Conservation (phyloP, 108 stramenopile species). For the Nitzschia sp. region DNA sequence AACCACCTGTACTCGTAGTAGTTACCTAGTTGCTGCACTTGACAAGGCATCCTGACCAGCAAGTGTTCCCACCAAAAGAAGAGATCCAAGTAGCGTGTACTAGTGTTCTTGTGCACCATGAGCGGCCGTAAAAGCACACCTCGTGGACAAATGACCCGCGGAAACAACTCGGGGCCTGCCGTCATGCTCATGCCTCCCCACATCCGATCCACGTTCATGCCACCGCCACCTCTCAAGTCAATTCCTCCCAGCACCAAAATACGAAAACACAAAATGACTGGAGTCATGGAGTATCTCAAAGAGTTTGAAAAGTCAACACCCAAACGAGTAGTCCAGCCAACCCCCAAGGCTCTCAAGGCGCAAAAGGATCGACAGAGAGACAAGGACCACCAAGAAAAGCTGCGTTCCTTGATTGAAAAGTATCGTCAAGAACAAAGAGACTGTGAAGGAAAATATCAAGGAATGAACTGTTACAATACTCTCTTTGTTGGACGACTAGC, state of each 20-base stretch:
- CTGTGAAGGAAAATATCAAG: constrained; percentile 63
- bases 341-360: constrained; percentile 50
- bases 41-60: too few species aligned
- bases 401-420: constrained; percentile 54
- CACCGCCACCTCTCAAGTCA: constrained; percentile 74
- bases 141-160: constrained; percentile 77
- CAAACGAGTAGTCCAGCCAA: constrained; percentile 55
- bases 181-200: constrained; percentile 90
- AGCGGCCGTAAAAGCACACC: constrained; percentile 61
- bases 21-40: too few species aligned
- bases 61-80: too few species aligned
- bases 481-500: constrained; percentile 92
- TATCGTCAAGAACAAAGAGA: constrained; percentile 70
- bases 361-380: constrained; percentile 28
- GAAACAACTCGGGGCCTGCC: constrained; percentile 72
- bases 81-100: too few species aligned
- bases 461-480: constrained; percentile 94
- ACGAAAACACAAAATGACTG: constrained; percentile 50
- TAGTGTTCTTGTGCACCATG: constrained; percentile 14
- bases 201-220: constrained; percentile 86
- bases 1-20: too few species aligned
- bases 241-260: constrained; percentile 55
- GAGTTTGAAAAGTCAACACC: constrained; percentile 63
- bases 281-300: constrained; percentile 52
- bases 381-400: constrained; percentile 36